Base-by-base conservation (phyloP, 176 grass and related monocot genomes). In the Hsuehochloa calcarea region DNA sequence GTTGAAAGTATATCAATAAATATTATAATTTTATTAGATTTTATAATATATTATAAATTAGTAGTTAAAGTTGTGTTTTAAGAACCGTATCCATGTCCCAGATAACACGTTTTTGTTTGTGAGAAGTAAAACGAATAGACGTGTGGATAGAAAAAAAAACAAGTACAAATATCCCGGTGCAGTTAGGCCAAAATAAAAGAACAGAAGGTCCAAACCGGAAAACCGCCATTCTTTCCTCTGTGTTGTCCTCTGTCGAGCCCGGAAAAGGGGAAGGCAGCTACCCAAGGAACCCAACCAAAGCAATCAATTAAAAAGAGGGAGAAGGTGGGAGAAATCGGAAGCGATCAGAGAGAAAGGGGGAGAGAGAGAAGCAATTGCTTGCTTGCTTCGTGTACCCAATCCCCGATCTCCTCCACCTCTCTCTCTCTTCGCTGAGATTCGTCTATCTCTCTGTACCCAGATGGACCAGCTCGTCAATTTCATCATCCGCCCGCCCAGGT, bases 391-490 rank as follows among this genome's bases (percentile, higher is more conserved):
- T 50, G 35, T 54, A 19, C 72, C 71, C 44, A 78, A 85, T 65
- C 70, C 74, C 74, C 45, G 40, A 85, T 82, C 86, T 49, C 64
- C 43, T 49, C 46, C n/a, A n/a, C n/a, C 22, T 72, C 63, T 19
- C 39, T 12, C 3, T 35, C 38, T 11, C 20, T 51, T 44, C 25
- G 65, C 23, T 51, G 43, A 41, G 72, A 77, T 71, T 86, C 44
- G 29, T 27, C 27, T n/a, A n/a, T 38, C 34, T 41, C 76, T 14
- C 9, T 16, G 52, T 20, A 37, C 34, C 71, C 29, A 79, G 64
- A 99, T 99, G 96, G 96, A 99, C 56, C 96, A 99, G 91, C 96
- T 99, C 84, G 96, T 99, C 74, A 99, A 94, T 94, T 99, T 96
- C 86, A 96, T 99, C 96, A 99, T 99, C 79, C 93, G 96, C 10